Conservation (phyloP, 345 rosid species). For the Syzygium grande region DNA sequence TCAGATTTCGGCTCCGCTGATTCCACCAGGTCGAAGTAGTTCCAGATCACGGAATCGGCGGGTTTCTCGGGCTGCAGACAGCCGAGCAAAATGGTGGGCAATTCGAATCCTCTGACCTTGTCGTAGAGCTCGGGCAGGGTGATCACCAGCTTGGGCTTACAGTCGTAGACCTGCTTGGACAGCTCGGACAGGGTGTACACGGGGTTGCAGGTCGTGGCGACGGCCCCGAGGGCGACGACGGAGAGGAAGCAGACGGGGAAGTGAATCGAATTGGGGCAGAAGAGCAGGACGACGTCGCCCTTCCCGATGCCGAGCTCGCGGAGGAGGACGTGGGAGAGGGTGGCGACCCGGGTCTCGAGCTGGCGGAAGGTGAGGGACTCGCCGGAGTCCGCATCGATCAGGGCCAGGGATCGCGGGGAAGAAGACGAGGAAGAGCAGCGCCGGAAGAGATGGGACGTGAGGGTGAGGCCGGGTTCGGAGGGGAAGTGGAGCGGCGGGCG, state of each 20-base stretch:
- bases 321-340: conserved; percentile 20
- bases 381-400: conserved; percentile 21
- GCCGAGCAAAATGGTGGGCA: conserved; percentile 19
- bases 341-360: conserved; percentile 18
- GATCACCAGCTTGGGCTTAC: conserved; percentile 25
- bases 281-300: conserved; percentile 25
- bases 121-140: conserved; percentile 23
- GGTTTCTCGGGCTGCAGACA: not conserved
- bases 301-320: conserved; percentile 14
- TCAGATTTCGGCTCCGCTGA: conserved; percentile 8
- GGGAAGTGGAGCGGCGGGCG: conserved; percentile 25
- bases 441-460: conserved; percentile 24
- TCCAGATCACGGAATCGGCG: not conserved
- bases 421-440: conserved; percentile 5
- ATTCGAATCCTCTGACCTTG: conserved; percentile 15
- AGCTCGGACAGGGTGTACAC: conserved; percentile 22
- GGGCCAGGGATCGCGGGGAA: conserved; percentile 21
- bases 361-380: conserved; percentile 22
- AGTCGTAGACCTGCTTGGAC: conserved; percentile 26
- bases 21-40: conserved; percentile 13
- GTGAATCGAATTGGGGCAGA: conserved; percentile 32
- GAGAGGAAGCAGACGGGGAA: conserved; percentile 30
- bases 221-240: conserved; percentile 29
- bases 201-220: conserved; percentile 38
- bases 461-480: conserved; percentile 13